Conservation (phyloP, 2,329 filamentous ascomycete genomes). For the Neopestalotiopsis sp. region DNA sequence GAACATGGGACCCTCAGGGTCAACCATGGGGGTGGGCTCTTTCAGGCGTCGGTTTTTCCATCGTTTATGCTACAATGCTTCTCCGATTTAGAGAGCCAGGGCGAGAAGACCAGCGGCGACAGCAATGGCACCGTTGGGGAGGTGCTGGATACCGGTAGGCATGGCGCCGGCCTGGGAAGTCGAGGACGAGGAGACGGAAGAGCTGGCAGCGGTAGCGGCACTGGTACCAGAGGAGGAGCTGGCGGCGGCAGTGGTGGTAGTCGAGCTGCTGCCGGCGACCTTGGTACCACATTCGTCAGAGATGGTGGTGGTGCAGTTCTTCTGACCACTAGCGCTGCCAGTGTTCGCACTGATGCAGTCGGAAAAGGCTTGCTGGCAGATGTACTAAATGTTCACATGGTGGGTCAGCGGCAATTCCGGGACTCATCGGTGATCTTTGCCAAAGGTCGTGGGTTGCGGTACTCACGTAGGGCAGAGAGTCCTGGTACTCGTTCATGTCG, state of each 20-base stretch:
- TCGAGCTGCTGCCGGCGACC: constrained; percentile 41
- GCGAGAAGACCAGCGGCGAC: constrained; percentile 58
- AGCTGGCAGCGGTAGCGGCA: constrained; percentile 23
- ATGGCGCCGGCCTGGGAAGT: constrained; percentile 31
- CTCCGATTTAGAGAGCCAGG: constrained; percentile 44
- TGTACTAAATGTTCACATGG: constrained; percentile 43
- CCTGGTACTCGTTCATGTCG: constrained; percentile 12
- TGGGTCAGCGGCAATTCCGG: constrained; percentile 15
- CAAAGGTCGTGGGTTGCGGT: background rate
- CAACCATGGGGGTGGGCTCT: constrained; percentile 1
- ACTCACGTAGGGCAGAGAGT: constrained; percentile 32
- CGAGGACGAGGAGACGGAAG: constrained; percentile 24
- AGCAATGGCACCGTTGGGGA: constrained; percentile 52
- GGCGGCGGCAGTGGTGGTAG: constrained; percentile 35
- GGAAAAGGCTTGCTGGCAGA: constrained; percentile 54
- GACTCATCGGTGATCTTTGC: background rate
- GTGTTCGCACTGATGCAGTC: constrained; percentile 52
- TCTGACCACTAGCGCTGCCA: constrained; percentile 47
- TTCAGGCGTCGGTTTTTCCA: background rate
- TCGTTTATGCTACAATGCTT: background rate
- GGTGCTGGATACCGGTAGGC: constrained; percentile 34
- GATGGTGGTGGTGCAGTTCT: constrained; percentile 54
- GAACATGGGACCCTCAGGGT: constrained; percentile 13
- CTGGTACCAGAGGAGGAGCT: constrained; percentile 30
- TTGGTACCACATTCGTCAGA: constrained; percentile 52